Base-by-base conservation (phyloP, 2,329 filamentous ascomycete genomes). In the Chrysoporthe deuterocubensis region DNA sequence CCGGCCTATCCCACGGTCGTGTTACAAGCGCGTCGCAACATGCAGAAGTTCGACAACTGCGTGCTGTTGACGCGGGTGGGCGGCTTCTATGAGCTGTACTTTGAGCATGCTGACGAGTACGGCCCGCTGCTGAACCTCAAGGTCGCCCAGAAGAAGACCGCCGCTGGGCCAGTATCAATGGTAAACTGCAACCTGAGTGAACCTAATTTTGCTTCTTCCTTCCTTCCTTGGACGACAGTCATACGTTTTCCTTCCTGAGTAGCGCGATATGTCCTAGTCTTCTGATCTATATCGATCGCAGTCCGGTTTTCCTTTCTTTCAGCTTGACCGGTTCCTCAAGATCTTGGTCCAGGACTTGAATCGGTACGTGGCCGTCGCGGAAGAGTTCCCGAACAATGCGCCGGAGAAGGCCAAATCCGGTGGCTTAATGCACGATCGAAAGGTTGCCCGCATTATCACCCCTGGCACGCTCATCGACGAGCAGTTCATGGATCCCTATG, bases 71-170 rank as follows among this genome's bases (percentile, higher is more conserved):
- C 96, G 4, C 89, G 95, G 67, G 94, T 99, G 40, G 96, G 96
- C 66, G 91, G 94, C 69, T 99, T 99, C 80, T 99, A 98, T 79
- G 96, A 99, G 86, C 83, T 99, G 68, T 99, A 99, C 81, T 96
- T 98, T 78, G 92, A 97, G 74, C 94, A 99, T 77, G 96, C 96
- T 13, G 92, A 97, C 68, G 90, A 97, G 75, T 92, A 91, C 77
- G 95, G 92, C 1, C 92, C 94, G 1, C 82, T 97, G 57, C 84
- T 99, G 71, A 96, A 94, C 74, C 81, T 99, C 75, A 98, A 97
- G 78, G 89, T 97, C 65, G 90, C 91, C 2, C 87, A 87, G 66
- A 96, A 93, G 77, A 94, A 89, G 78, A 93, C 92, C n/a, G 92
- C 81, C 71, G 90, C 89, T 9, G 92, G 91, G 0, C 86, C 88